These are phyloP conservation scores for Lachnellula arida DNA, from an alignment of 2,329 filamentous ascomycete species.

Conservation along the genomic window DNA sequence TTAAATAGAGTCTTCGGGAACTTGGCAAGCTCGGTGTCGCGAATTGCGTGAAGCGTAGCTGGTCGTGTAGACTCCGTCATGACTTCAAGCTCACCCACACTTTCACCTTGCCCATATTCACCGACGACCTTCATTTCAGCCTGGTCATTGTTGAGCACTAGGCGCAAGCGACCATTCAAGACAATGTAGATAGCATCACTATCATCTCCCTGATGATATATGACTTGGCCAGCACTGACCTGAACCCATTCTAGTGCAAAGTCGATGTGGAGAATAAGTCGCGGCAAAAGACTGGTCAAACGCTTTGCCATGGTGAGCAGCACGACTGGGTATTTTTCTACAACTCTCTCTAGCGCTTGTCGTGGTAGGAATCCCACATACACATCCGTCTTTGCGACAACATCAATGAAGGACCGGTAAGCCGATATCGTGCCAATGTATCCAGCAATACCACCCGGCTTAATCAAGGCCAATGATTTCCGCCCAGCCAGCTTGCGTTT, in stretches of 20 bases:
- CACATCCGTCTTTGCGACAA: constrained; percentile 95
- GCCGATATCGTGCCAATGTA: constrained; percentile 94
- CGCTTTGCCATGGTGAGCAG: constrained; percentile 94
- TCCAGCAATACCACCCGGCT: constrained; percentile 88
- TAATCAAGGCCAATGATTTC: constrained; percentile 81
- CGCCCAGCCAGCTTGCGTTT: constrained; percentile 48
- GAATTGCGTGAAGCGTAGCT: constrained; percentile 89
- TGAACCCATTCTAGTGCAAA: constrained; percentile 98
- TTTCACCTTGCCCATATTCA: constrained; percentile 95
- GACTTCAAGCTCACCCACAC: constrained; percentile 93
- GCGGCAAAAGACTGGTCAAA: constrained; percentile 81
- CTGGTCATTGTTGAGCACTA: constrained; percentile 76
- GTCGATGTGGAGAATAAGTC: constrained; percentile 91
- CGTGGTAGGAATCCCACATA: constrained; percentile 94
- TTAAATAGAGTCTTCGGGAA: constrained; percentile 96
- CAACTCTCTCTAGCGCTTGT: constrained; percentile 80
- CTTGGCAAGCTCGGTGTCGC: constrained; percentile 93
- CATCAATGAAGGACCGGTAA: constrained; percentile 92
- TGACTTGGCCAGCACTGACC: constrained; percentile 88
- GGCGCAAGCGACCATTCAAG: constrained; percentile 82
- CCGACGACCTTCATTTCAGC: constrained; percentile 81
- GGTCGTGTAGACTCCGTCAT: constrained; percentile 91
- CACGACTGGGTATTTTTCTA: constrained; percentile 87
- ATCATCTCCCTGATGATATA: constrained; percentile 90
- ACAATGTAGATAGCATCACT: constrained; percentile 99